These are phyloP conservation scores for Phlyctochytrium arcticum DNA, from an alignment of 192 early-diverging fungal genomes.

Conservation along the genomic window DNA sequence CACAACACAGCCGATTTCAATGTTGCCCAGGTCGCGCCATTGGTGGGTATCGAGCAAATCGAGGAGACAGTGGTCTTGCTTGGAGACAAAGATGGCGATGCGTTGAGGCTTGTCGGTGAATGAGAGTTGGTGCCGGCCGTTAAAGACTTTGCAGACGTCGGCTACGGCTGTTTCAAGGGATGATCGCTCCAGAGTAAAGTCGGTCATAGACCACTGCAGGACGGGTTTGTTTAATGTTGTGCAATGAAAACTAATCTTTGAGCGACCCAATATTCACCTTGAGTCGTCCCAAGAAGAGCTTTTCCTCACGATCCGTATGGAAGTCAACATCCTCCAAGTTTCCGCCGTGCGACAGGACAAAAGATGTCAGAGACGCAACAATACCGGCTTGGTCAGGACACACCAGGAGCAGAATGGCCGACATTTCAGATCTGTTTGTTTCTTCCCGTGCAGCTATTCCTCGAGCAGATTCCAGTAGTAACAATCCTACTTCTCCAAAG, in stretches of 20 bases:
- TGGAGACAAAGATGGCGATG: slow-evolving; percentile 18
- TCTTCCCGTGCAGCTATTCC: no score
- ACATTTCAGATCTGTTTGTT: no score
- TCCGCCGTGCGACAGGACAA: slow-evolving; percentile 7
- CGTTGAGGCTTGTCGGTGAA: slow-evolving; percentile 17
- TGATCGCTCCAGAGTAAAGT: background rate
- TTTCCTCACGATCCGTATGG: slow-evolving; percentile 12
- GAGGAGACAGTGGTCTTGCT: slow-evolving; percentile 22
- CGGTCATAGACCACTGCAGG: slow-evolving; percentile 1
- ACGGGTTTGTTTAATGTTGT: background rate
- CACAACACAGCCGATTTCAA: slow-evolving; percentile 7
- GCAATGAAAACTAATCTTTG: background rate
- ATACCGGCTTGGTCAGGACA: slow-evolving; percentile 15
- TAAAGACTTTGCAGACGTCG: slow-evolving; percentile 6
- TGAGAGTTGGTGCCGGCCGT: slow-evolving; percentile 10
- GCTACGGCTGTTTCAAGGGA: background rate
- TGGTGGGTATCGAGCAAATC: slow-evolving; percentile 6
- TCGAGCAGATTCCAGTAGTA: no score
- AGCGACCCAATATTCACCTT: background rate
- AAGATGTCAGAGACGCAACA: slow-evolving; percentile 11
- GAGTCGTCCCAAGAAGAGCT: slow-evolving; percentile 15
- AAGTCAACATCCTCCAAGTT: slow-evolving; percentile 20
- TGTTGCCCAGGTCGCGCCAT: slow-evolving; percentile 5
- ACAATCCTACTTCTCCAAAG: no score
- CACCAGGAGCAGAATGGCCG: slow-evolving; percentile 13